Evolutionary conservation across 2,329 filamentous ascomycete species (phyloP).

Genomic region (Pseudocercospora ulei): DNA sequence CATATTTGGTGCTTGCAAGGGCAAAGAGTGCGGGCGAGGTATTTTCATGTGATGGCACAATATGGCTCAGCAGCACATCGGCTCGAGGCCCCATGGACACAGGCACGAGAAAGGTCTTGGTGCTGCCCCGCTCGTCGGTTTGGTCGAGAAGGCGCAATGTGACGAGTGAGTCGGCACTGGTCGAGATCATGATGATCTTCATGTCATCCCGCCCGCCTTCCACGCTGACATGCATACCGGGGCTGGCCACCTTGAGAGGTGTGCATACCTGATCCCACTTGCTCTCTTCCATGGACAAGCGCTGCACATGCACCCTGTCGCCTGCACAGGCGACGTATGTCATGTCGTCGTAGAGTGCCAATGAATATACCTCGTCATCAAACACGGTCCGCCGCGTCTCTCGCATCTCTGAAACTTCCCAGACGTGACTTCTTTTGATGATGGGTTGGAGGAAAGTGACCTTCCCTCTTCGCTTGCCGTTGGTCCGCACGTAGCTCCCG

Average conservation of each 20-base stretch:
- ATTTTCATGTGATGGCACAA: conserved; percentile 13
- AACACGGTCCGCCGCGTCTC: conserved; percentile 41
- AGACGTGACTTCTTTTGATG: conserved; percentile 41
- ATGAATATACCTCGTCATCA: conserved; percentile 47
- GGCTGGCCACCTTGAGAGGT: conserved; percentile 29
- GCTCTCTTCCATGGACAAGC: conserved; percentile 31
- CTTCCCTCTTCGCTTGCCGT: conserved; percentile 37
- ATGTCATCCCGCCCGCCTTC: conserved; percentile 22
- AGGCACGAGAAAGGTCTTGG: conserved; percentile 25
- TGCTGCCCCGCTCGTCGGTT: conserved; percentile 31
- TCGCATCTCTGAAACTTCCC: conserved; percentile 39
- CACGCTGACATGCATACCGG: conserved; percentile 44
- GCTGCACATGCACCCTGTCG: conserved; percentile 36
- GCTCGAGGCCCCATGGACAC: conserved; percentile 24
- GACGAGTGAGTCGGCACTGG: conserved; percentile 46
- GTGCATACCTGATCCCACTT: conserved; percentile 30
- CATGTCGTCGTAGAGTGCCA: conserved; percentile 48
- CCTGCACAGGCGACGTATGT: conserved; percentile 47
- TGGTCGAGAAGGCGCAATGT: conserved; percentile 38
- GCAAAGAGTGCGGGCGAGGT: conserved; percentile 10
- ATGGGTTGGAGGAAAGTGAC: conserved; percentile 36
- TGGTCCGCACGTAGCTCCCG: conserved; percentile 39
- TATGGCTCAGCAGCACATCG: conserved; percentile 23
- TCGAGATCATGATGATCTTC: conserved; percentile 47
- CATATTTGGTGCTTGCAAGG: conserved; percentile 24